Conservation (phyloP, 2,329 filamentous ascomycete genomes). For the Talaromyces sp. region DNA sequence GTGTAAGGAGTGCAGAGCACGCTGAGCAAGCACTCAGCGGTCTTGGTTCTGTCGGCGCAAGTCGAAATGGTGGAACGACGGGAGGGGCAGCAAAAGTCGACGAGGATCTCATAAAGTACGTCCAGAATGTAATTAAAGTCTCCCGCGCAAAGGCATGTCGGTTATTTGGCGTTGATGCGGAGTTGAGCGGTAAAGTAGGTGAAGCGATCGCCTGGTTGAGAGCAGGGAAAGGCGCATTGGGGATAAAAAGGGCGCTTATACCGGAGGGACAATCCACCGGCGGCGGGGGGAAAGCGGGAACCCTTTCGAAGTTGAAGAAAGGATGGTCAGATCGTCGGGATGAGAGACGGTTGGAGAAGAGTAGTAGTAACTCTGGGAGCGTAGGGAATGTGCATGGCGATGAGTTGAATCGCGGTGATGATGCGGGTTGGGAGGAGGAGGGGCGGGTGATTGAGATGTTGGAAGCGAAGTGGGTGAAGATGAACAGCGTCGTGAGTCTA, state of each 20-base stretch:
- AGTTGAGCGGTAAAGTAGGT: conserved; percentile 75
- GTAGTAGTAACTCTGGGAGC: conserved; percentile 8
- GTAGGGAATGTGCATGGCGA: conserved; percentile 36
- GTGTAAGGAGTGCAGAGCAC: conserved; percentile 83
- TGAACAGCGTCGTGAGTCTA: conserved; percentile 78
- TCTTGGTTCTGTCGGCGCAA: conserved; percentile 39
- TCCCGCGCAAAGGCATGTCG: conserved; percentile 81
- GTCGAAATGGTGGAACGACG: conserved; percentile 19
- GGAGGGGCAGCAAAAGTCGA: conserved; percentile 53
- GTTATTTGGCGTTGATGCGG: conserved; percentile 87
- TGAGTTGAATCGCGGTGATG: conserved; percentile 56
- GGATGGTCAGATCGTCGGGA: conserved; percentile 74
- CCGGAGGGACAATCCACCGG: conserved; percentile 38
- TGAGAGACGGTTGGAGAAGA: conserved; percentile 71
- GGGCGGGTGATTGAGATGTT: conserved; percentile 80
- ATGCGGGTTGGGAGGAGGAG: conserved; percentile 83
- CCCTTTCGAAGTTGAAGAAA: conserved; percentile 61
- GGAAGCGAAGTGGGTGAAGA: conserved; percentile 82
- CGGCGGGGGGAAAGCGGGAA: conserved; percentile 25
- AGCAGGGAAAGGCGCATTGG: conserved; percentile 72
- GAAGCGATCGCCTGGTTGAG: conserved; percentile 82
- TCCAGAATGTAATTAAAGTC: conserved; percentile 70
- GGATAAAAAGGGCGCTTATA: conserved; percentile 51
- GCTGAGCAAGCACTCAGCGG: conserved; percentile 66
- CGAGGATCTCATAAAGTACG: conserved; percentile 66